Conservation (phyloP, 2,329 filamentous ascomycete species). For the Periconia digitata region DNA sequence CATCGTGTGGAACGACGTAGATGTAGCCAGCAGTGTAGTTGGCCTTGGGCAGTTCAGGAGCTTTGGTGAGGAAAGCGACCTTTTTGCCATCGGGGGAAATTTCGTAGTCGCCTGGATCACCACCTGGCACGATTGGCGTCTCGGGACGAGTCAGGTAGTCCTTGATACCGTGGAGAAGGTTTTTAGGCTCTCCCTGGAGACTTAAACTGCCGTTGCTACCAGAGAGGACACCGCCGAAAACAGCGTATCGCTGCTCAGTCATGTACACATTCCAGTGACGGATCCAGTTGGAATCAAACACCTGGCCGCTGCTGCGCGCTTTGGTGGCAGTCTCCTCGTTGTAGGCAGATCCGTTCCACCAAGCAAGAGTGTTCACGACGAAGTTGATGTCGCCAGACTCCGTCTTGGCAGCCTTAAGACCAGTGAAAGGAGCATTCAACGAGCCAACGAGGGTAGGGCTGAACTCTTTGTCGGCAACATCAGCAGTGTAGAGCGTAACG, state of each 20-base stretch:
- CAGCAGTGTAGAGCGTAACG: slow-evolving; percentile 38
- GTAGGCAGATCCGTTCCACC: slow-evolving; percentile 67
- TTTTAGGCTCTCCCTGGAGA: slow-evolving; percentile 36
- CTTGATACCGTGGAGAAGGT: slow-evolving; percentile 65
- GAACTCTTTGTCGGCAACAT: slow-evolving; percentile 28
- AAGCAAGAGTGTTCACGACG: slow-evolving; percentile 61
- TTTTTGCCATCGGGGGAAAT: slow-evolving; percentile 66
- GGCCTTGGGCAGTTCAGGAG: slow-evolving; percentile 69
- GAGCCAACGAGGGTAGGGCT: slow-evolving; percentile 35
- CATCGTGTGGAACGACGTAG: slow-evolving; percentile 70
- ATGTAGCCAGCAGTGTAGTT: slow-evolving; percentile 81
- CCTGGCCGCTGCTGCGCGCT: slow-evolving; percentile 63
- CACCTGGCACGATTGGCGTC: slow-evolving; percentile 75
- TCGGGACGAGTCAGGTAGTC: slow-evolving; percentile 56
- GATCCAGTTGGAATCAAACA: slow-evolving; percentile 75
- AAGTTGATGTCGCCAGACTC: slow-evolving; percentile 47
- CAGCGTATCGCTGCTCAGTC: slow-evolving; percentile 66
- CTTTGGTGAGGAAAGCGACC: slow-evolving; percentile 71
- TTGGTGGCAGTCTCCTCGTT: slow-evolving; percentile 63
- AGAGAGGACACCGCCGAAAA: slow-evolving; percentile 70
- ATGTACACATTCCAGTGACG: slow-evolving; percentile 81
- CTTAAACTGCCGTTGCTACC: slow-evolving; percentile 34
- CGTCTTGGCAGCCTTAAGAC: slow-evolving; percentile 51
- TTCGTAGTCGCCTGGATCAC: slow-evolving; percentile 76
- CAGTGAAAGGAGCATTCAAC: slow-evolving; percentile 51